These are phyloP conservation scores for Boletus reticulatus DNA, from an alignment of 768 basidiomycete genomes.

Conservation along the genomic window DNA sequence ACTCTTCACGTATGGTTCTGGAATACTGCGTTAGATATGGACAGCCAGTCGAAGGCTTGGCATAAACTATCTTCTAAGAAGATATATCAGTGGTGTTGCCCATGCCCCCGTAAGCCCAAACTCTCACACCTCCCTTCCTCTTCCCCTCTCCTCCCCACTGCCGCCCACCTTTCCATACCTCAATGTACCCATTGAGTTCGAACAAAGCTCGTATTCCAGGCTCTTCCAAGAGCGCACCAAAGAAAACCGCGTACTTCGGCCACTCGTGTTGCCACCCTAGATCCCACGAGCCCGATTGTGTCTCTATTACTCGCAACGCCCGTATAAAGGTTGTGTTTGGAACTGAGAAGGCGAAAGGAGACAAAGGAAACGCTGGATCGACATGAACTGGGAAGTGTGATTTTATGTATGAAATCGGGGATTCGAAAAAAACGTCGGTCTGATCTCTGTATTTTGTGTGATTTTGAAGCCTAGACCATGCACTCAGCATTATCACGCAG, in stretches of 20 bases:
- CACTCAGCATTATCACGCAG: conserved; percentile 6
- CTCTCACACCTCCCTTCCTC: conserved; percentile 64
- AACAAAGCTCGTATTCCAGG: conserved; percentile 49
- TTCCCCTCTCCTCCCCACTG: conserved; percentile 68
- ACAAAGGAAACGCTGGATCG: conserved; percentile 61
- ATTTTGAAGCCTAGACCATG: conserved; percentile 40
- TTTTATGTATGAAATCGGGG: conserved; percentile 64
- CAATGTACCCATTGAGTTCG: conserved; percentile 54
- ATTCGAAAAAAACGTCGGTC: conserved; percentile 74
- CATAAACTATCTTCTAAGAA: not conserved
- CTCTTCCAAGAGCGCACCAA: conserved; percentile 69
- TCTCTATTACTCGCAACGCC: conserved; percentile 29
- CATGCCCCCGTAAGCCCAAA: conserved; percentile 48
- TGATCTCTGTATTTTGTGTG: conserved; percentile 69
- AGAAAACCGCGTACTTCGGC: conserved; percentile 81
- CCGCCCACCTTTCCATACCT: conserved; percentile 65
- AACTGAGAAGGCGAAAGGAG: conserved; percentile 50
- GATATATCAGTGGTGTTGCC: not conserved
- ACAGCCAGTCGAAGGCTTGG: not conserved
- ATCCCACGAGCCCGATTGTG: conserved; percentile 16
- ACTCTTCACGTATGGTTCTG: not conserved
- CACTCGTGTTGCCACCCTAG: conserved; percentile 66
- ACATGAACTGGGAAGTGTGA: conserved; percentile 66
- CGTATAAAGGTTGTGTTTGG: conserved; percentile 39
- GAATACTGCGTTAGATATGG: not conserved